Evolutionary conservation across 75 land plant genomes (phyloP).

Genomic region (Sequoia sempervirens): DNA sequence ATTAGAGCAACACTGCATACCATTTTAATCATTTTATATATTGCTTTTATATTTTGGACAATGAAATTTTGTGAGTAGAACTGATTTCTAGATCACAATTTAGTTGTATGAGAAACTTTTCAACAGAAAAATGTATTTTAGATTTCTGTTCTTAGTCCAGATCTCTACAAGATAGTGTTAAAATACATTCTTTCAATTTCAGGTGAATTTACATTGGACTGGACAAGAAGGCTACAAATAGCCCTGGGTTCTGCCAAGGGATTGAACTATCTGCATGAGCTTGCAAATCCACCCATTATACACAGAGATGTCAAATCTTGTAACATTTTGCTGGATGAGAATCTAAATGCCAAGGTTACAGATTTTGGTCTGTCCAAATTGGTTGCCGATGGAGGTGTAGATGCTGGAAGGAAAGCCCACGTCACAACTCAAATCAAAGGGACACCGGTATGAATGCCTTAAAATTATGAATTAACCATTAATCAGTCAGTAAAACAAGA

Average conservation of each 20-base stretch:
- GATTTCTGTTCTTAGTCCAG: conserved; percentile 9
- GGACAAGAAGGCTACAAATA: conserved; percentile 23
- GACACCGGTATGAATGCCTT: conserved; percentile 19
- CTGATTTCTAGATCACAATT: not conserved
- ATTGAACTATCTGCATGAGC: conserved; percentile 33
- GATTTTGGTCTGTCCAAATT: conserved; percentile 35
- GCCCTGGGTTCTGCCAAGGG: conserved; percentile 37
- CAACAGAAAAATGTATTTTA: conserved; percentile 43
- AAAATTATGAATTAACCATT: not conserved
- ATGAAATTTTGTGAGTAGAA: not conserved
- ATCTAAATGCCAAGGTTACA: conserved; percentile 30
- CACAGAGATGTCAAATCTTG: conserved; percentile 36
- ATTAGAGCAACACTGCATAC: not conserved
- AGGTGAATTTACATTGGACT: conserved; percentile 11
- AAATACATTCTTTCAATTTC: not conserved
- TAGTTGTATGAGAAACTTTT: conserved; percentile 35
- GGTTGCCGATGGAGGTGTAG: not conserved
- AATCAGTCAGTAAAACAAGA: not conserved
- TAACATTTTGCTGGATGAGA: conserved; percentile 39
- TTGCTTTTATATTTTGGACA: not conserved
- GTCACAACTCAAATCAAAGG: conserved; percentile 33
- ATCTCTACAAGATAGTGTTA: not conserved
- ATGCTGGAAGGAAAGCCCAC: conserved; percentile 2
- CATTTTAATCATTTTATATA: not conserved
- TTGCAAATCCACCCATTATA: conserved; percentile 31